phyloP scores from a whole-genome alignment of 2,329 filamentous ascomycete genomes.

The Pseudocercospora eumusae region DNA sequence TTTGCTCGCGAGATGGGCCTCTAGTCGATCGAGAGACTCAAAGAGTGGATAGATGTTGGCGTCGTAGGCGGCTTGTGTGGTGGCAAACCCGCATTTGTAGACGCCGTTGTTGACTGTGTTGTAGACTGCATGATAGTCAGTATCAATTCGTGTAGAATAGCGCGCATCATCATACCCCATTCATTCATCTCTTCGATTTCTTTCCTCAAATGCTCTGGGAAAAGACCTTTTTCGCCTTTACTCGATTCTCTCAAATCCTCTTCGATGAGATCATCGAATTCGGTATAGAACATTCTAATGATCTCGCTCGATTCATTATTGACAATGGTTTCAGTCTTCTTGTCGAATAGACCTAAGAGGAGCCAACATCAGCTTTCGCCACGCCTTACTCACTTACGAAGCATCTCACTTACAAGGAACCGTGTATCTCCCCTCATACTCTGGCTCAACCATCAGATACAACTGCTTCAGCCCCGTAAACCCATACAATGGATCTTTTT shows the following conservation, averaged over 20 bases:
- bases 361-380: background rate
- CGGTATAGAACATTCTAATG: conserved; percentile 80
- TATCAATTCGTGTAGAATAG: background rate
- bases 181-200: conserved; percentile 75
- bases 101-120: conserved; percentile 52
- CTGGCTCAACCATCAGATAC: conserved; percentile 69
- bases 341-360: conserved; percentile 61
- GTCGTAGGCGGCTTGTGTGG: conserved; percentile 79
- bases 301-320: conserved; percentile 91
- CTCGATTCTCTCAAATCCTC: conserved; percentile 57
- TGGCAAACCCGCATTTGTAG: conserved; percentile 70
- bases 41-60: conserved; percentile 72
- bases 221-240: conserved; percentile 61
- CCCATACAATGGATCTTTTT: conserved; percentile 64
- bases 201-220: conserved; percentile 63
- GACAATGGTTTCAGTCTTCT: conserved; percentile 68
- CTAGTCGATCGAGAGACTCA: conserved; percentile 71
- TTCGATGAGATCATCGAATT: conserved; percentile 65
- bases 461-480: conserved; percentile 70
- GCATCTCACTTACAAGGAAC: conserved; percentile 60
- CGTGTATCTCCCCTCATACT: conserved; percentile 73
- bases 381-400: background rate
- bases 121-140: conserved; percentile 61
- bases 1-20: conserved; percentile 62
- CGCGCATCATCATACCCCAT: conserved; percentile 58